Conservation (phyloP, 2,329 filamentous ascomycete species). For the Trichophaea hybrida region DNA sequence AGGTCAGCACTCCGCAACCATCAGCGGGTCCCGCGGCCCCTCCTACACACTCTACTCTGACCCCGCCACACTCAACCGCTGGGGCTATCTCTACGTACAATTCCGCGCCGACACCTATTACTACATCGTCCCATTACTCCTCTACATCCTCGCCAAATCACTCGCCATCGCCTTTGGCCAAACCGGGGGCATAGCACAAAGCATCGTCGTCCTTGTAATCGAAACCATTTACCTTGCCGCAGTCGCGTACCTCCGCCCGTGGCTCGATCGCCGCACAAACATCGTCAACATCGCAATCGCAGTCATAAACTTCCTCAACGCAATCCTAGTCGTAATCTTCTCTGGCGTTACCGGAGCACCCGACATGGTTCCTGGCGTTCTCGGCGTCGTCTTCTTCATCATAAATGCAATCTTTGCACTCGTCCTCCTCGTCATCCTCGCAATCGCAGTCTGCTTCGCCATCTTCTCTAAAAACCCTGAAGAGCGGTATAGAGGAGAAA, state of each 20-base stretch:
- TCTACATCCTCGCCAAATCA: conserved; percentile 66
- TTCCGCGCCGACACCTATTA: conserved; percentile 92
- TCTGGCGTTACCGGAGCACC: conserved; percentile 74
- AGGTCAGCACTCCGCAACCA: conserved; percentile 67
- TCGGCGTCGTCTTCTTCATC: conserved; percentile 79
- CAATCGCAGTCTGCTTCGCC: conserved; percentile 59
- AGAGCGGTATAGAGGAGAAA: conserved; percentile 4
- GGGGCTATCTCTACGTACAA: conserved; percentile 93
- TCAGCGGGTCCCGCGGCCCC: conserved; percentile 77
- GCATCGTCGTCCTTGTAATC: conserved; percentile 65
- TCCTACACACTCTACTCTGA: conserved; percentile 94
- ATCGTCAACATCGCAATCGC: conserved; percentile 88
- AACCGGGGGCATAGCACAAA: conserved; percentile 53
- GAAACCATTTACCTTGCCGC: conserved; percentile 64
- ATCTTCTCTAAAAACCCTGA: conserved; percentile 87
- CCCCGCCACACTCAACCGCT: conserved; percentile 80
- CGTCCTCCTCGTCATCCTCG: conserved; percentile 66
- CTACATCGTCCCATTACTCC: conserved; percentile 68
- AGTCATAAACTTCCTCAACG: conserved; percentile 76
- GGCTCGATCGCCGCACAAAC: conserved; percentile 98
- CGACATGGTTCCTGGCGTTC: conserved; percentile 65
- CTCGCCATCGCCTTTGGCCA: conserved; percentile 77
- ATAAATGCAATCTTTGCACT: conserved; percentile 71
- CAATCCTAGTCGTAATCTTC: conserved; percentile 62
- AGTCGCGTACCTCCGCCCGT: conserved; percentile 70